These are phyloP conservation scores for Corrigiola litoralis DNA, from an alignment of 179 eudicot species.

Conservation along the genomic window DNA sequence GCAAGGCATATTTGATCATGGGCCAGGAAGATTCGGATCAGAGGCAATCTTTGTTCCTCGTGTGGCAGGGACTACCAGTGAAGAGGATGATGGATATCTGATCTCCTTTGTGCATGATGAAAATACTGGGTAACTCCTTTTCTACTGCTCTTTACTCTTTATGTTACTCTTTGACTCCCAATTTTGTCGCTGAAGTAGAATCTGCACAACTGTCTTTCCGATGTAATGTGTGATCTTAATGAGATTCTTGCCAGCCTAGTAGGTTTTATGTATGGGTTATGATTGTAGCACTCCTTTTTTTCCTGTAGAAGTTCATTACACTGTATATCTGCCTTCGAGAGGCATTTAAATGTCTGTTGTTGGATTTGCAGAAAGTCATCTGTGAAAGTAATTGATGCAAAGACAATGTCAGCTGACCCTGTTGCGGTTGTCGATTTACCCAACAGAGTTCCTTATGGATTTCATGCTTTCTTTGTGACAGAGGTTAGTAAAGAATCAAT, in stretches of 20 bases:
- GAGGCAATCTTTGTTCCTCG: conserved; percentile 90
- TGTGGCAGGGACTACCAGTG: conserved; percentile 47
- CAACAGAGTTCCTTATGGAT: conserved; percentile 86
- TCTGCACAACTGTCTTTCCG: background rate
- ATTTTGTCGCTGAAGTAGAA: background rate
- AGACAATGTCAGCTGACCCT: conserved; percentile 90
- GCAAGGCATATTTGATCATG: conserved; percentile 73
- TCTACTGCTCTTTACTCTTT: background rate
- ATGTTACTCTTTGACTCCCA: background rate
- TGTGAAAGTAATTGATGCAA: conserved; percentile 83
- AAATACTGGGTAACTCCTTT: conserved; percentile 53
- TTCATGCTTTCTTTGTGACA: conserved; percentile 90
- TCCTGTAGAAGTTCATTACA: background rate
- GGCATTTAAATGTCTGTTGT: background rate
- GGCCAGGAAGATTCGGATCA: conserved; percentile 85
- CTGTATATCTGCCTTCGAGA: background rate
- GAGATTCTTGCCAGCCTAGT: background rate
- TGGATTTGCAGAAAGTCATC: conserved; percentile 58
- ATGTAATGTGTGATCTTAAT: background rate
- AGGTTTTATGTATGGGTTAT: background rate
- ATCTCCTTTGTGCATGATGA: conserved; percentile 89
- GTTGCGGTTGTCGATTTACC: conserved; percentile 88
- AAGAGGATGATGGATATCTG: conserved; percentile 95
- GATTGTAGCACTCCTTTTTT: background rate
- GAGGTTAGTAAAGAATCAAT: conserved; percentile 48